A percentile compares a stretch with the other conserved stretches of the same genome.
These are phyloP conservation scores for Ustulina deusta DNA, from an alignment of 2,329 filamentous ascomycete genomes.

Conservation along the genomic window DNA sequence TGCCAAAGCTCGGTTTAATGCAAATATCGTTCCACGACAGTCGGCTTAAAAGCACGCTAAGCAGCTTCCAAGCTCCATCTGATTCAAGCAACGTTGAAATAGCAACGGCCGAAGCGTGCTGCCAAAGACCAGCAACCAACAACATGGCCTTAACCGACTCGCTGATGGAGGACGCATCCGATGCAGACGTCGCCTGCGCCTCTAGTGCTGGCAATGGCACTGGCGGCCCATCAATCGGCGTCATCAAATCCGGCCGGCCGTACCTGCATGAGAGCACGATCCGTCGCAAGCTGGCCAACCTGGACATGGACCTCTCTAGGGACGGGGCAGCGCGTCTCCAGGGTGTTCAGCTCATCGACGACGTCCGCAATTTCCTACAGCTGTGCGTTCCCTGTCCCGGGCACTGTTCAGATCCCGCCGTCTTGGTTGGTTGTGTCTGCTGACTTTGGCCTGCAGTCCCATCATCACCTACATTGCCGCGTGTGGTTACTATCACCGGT, in stretches of 20 bases:
- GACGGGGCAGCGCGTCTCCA: constrained; percentile 86
- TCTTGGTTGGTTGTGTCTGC: neutral
- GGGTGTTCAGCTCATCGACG: constrained; percentile 90
- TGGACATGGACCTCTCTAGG: constrained; percentile 78
- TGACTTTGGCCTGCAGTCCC: constrained; percentile 65
- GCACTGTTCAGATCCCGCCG: constrained; percentile 7
- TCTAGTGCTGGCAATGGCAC: constrained; percentile 20
- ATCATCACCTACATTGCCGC: constrained; percentile 93
- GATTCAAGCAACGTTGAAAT: neutral
- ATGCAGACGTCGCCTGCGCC: constrained; percentile 29
- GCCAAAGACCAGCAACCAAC: constrained; percentile 6
- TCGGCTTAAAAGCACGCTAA: neutral
- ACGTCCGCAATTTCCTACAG: constrained; percentile 80
- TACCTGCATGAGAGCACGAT: constrained; percentile 88
- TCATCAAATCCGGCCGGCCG: constrained; percentile 62
- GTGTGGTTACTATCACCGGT: constrained; percentile 92
- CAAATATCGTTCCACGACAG: neutral
- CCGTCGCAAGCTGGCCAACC: constrained; percentile 75
- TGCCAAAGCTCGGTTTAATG: neutral
- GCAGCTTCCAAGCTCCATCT: neutral
- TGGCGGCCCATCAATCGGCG: constrained; percentile 45
- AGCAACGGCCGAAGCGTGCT: constrained; percentile 3
- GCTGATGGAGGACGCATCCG: constrained; percentile 30
- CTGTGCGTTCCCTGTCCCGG: constrained; percentile 67
- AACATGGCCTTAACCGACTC: constrained; percentile 34